These are phyloP conservation scores for Ophiocordyceps camponoti-floridani DNA, from an alignment of 2,329 filamentous ascomycete species.

Conservation along the genomic window DNA sequence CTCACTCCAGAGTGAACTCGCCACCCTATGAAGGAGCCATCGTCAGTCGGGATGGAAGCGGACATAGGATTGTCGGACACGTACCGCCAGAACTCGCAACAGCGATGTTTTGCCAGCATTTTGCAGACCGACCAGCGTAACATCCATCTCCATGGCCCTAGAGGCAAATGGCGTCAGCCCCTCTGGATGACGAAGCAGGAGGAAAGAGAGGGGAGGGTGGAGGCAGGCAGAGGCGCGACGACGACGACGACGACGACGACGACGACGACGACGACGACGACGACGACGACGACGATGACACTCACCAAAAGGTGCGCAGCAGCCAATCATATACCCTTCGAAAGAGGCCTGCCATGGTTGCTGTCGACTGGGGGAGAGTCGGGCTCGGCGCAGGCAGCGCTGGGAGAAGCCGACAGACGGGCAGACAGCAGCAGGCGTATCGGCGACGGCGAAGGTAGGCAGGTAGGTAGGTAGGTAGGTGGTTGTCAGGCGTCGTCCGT, in stretches of 20 bases:
- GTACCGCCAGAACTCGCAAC: conserved; percentile 83
- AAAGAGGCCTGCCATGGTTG: conserved; percentile 74
- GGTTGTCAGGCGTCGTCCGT: too few species aligned
- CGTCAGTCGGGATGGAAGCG: too few species aligned
- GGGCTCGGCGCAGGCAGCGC: background rate
- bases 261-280: too few species aligned
- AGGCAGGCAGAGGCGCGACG: background rate
- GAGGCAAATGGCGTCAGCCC: background rate
- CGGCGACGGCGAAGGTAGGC: background rate
- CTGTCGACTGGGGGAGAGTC: background rate
- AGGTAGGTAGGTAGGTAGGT: too few species aligned
- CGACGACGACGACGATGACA: conserved; percentile 9
- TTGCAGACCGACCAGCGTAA: conserved; percentile 96
- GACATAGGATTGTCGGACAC: too few species aligned
- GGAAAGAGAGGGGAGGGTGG: background rate
- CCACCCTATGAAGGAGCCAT: conserved; percentile 50
- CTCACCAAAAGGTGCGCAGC: conserved; percentile 90
- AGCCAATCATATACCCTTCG: conserved; percentile 96
- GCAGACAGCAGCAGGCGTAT: background rate
- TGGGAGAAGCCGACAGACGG: background rate
- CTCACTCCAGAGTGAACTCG: conserved; percentile 98
- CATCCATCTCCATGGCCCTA: conserved; percentile 98
- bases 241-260: too few species aligned
- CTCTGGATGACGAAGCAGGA: background rate
- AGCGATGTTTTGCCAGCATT: conserved; percentile 97